Evolutionary conservation across 2,329 filamentous ascomycete species (phyloP).

Genomic region (Microdochium bolleyi): DNA sequence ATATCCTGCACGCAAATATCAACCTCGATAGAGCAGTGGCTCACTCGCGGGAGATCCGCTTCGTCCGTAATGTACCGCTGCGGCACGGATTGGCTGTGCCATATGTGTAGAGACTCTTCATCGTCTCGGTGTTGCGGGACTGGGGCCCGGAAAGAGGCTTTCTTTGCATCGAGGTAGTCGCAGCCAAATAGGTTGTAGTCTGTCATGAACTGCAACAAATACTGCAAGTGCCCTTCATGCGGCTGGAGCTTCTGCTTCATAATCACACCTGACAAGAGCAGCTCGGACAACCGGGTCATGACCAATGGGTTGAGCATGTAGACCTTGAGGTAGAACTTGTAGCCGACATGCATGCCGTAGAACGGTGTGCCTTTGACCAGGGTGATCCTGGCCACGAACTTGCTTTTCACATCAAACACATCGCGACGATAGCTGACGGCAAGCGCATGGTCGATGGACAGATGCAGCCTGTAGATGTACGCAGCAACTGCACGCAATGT

Average conservation of each 20-base stretch:
- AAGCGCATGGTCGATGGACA: slow-evolving; percentile 85
- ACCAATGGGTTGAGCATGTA: slow-evolving; percentile 84
- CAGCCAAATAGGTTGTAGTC: slow-evolving; percentile 98
- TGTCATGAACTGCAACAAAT: slow-evolving; percentile 92
- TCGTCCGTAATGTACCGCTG: slow-evolving; percentile 52
- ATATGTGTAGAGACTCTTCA: slow-evolving; percentile 55
- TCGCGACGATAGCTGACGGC: slow-evolving; percentile 78
- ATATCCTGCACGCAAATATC: slow-evolving; percentile 89
- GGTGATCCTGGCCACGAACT: slow-evolving; percentile 83
- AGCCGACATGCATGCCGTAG: slow-evolving; percentile 92
- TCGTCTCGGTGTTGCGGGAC: slow-evolving; percentile 62
- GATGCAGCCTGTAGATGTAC: slow-evolving; percentile 71
- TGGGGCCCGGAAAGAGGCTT: slow-evolving; percentile 65
- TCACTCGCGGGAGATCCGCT: slow-evolving; percentile 62
- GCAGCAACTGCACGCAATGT: slow-evolving; percentile 48
- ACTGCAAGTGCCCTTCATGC: slow-evolving; percentile 90
- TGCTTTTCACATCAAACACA: slow-evolving; percentile 55
- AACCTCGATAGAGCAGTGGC: slow-evolving; percentile 82
- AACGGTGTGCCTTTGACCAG: slow-evolving; percentile 91
- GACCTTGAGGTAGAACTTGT: slow-evolving; percentile 85
- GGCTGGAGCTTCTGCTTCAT: slow-evolving; percentile 81
- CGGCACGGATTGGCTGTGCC: slow-evolving; percentile 71
- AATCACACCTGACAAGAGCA: slow-evolving; percentile 81
- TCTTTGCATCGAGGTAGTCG: slow-evolving; percentile 68
- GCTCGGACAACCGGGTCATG: slow-evolving; percentile 80